Evolutionary conservation across 1,284 basidiomycete genomes (phyloP), one percentile per base, ranked within the genome.

Genomic region (Chondrostereum purpureum): DNA sequence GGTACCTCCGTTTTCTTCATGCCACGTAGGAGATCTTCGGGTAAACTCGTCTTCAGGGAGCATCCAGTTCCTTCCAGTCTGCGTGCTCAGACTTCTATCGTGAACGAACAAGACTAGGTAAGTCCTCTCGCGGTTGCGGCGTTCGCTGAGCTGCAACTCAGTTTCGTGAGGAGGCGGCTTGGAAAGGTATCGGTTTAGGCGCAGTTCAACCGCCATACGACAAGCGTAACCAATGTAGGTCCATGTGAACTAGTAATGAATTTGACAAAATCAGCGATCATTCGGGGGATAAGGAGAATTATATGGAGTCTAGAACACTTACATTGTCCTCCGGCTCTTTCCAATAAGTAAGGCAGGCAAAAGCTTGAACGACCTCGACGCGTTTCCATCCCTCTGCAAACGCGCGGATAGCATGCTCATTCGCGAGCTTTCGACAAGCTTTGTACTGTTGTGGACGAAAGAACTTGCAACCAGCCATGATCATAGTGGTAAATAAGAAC

Each of bases 151-250:
- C 55, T 85, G 79, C 20, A 78, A 65, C 22, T 78, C 75, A 2
- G 73, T 73, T 62, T 90, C 87, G 50, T 75, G 66, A 5, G 63
- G 50, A 12, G 77, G 71, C 6, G 77, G 75, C 33, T 69, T 63
- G 12, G 73, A 58, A 40, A 78, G 59, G 58, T 78, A 85, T 39
- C 78, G 77, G 60, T 90, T 90, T 19, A 90, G 68, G 24, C 79
- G 77, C 34, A 90, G 72, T 57, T 89, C 86, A 22, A 90, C 78
- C 14, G 88, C 84, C 85, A 90, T 88, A 42, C 87, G 81, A 58
- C 83, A 86, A n/a, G 87, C 83, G 83, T 87, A 86, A 49, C 87
- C 87, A 56, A 90, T 87, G 60, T 84, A 90, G 40, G 77, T 83
- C 86, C 87, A 90, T 8, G 86, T 88, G 36, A 82, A 77, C 83